Base-by-base conservation (phyloP, 2,329 filamentous ascomycete species). In the Samsoniella hepiali region DNA sequence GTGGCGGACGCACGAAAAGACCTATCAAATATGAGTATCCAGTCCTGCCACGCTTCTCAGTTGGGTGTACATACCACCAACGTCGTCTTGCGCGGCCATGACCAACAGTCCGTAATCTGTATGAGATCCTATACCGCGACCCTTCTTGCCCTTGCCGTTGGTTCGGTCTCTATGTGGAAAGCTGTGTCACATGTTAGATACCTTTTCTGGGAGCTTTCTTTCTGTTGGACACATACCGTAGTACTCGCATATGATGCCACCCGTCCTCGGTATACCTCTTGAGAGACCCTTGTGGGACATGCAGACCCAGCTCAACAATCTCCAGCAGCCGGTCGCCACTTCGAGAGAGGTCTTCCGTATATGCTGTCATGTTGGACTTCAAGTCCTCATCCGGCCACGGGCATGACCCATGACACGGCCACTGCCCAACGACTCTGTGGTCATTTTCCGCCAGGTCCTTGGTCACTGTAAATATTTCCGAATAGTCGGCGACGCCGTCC, bases 71-170 rank as follows among this genome's bases (percentile, higher is more conserved):
- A 66, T 66, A 72, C 80, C 81, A 51, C 81, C 81, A 57, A 83
- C 79, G 22, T 81, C 75, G 63, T 83, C 80, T 64, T 82, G 80
- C 0, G 78, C 76, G 3, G 79, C 78, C 59, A 83, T 79, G 40
- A 83, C 80, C 8, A 83, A 72, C n/a, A 83, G 70, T 0, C 81
- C 80, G 57, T 82, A 83, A 64, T 83, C 81, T 7, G 80, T 83
- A 58, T 83, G 81, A 2, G 79, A 81, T 13, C 81, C 81, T 44
- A 83, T 83, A 3, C 81, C 81, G 9, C 81, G 79, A 3, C 79
- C 80, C 1, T 72, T 71, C 63, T 80, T 80, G 1, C 81, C 80
- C 62, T 82, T 82, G 17, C 79, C 81, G 47, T 82, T 83, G 11
- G 74, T 76, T 17, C 64, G 65, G 44, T 76, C 65, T 5, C 65